Percentiles rank a stretch among this genome's conserved stretches.
Conservation (phyloP, 306 rosid species). For the Sophora flavescens region DNA sequence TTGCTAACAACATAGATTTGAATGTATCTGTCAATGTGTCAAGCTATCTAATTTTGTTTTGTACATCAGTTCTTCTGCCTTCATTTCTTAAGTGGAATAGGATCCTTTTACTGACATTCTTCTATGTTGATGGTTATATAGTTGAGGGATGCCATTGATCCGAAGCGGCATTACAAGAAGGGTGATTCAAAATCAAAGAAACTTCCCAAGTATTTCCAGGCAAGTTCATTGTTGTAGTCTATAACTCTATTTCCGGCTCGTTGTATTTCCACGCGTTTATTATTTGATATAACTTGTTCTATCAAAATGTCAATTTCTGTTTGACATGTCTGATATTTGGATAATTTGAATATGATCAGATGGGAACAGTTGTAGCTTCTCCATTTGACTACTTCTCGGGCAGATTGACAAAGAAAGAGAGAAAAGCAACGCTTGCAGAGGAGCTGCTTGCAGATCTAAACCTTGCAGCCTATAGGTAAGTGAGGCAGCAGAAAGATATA, state of each 20-base stretch:
- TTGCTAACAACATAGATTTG: conserved; percentile 20
- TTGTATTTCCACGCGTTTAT: too few relatives aligned
- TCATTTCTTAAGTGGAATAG: conserved; percentile 11
- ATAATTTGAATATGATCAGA: conserved; percentile 54
- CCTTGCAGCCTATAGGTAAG: conserved; percentile 44
- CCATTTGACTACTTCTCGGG: conserved; percentile 65
- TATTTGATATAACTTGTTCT: conserved; percentile 18
- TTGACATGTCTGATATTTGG: neutral
- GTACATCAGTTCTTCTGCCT: neutral
- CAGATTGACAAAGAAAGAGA: conserved; percentile 58
- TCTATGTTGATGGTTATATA: conserved; percentile 53
- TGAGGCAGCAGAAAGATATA: neutral
- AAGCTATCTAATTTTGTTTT: neutral
- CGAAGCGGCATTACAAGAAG: conserved; percentile 90
- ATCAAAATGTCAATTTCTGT: conserved; percentile 20
- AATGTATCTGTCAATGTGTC: neutral
- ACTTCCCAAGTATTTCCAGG: conserved; percentile 87
- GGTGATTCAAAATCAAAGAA: conserved; percentile 64
- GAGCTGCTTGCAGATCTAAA: conserved; percentile 45
- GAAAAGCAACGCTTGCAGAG: neutral
- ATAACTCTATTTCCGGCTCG: too few relatives aligned
- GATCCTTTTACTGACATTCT: conserved; percentile 11
- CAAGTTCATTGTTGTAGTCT: conserved; percentile 42
- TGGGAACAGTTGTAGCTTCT: conserved; percentile 81
- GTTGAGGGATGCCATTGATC: conserved; percentile 82